Conservation (phyloP, 371 early-diverging fungal species). For the Chytridium lagenaria region DNA sequence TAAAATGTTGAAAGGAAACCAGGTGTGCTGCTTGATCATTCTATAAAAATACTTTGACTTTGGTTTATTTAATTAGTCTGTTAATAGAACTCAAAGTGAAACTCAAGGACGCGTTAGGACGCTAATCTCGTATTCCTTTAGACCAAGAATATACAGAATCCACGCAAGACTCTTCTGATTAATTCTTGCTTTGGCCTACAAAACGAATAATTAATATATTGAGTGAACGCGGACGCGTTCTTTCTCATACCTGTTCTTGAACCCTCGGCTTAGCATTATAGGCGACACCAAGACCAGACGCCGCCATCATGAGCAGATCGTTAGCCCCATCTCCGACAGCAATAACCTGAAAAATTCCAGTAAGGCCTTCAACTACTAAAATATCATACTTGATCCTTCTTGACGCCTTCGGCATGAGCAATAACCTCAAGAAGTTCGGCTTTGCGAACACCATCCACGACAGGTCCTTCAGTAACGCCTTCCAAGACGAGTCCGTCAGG, state of each 20-base stretch:
- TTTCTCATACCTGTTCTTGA: conserved; percentile 79
- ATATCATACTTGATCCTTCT: conserved; percentile 67
- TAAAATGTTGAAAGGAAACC: too few relatives aligned
- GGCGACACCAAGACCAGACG: conserved; percentile 97
- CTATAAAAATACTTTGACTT: too few relatives aligned
- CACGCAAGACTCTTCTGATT: conserved; percentile 88
- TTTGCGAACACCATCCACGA: conserved; percentile 92
- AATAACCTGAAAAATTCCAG: conserved; percentile 68
- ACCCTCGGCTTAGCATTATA: conserved; percentile 98
- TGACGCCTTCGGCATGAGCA: conserved; percentile 89
- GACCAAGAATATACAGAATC: conserved; percentile 69
- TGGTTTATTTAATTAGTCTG: not conserved
- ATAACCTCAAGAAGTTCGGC: conserved; percentile 93
- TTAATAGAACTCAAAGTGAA: not conserved
- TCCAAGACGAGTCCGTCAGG: conserved; percentile 81
- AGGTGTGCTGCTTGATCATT: too few relatives aligned
- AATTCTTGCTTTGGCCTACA: conserved; percentile 82
- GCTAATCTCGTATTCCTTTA: conserved; percentile 50
- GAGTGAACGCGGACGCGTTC: too few relatives aligned
- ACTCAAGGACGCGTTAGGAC: not conserved
- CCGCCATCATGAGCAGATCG: conserved; percentile 96
- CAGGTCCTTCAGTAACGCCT: conserved; percentile 84
- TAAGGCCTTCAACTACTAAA: not conserved
- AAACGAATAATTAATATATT: conserved; percentile 2
- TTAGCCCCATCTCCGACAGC: conserved; percentile 99